Conservation (phyloP, 306 rosid species). For the Cicer chorassanicum region DNA sequence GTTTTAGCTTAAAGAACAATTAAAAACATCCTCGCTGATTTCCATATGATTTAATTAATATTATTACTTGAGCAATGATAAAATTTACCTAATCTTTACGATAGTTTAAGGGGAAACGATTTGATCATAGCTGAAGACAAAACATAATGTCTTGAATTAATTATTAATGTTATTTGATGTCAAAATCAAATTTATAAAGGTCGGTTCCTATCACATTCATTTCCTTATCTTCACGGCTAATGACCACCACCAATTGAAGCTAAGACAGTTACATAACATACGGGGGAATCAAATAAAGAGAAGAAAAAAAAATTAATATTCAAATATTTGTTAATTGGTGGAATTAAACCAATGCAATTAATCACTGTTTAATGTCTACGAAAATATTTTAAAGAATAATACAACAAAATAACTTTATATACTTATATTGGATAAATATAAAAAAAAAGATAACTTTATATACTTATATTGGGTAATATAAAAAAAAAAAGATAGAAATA, state of each 20-base stretch:
- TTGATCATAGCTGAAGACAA: conserved; percentile 31
- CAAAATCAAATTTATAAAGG: conserved; percentile 47
- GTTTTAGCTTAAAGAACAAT: conserved; percentile 42
- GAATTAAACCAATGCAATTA: neutral
- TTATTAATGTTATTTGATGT: conserved; percentile 18
- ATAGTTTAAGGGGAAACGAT: neutral
- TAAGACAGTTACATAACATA: conserved; percentile 7
- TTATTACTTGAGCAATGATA: neutral
- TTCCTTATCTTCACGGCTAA: conserved; percentile 42
- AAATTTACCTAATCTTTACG: neutral
- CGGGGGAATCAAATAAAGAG: conserved; percentile 25
- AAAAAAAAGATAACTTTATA: too few species aligned
- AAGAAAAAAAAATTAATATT: conserved; percentile 11
- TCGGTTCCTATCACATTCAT: conserved; percentile 39
- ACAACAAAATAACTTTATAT: too few species aligned
- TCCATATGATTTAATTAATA: neutral
- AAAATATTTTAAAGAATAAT: too few species aligned
- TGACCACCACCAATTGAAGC: conserved; percentile 40
- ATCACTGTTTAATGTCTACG: neutral
- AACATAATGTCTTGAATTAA: neutral
- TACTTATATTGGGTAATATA: too few species aligned
- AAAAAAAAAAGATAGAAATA: too few species aligned
- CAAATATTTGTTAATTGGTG: conserved; percentile 4
- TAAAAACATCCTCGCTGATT: conserved; percentile 30
- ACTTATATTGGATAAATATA: too few species aligned